These are phyloP conservation scores for Fusarium sp. DNA, from an alignment of 2,329 filamentous ascomycete species.

Conservation along the genomic window DNA sequence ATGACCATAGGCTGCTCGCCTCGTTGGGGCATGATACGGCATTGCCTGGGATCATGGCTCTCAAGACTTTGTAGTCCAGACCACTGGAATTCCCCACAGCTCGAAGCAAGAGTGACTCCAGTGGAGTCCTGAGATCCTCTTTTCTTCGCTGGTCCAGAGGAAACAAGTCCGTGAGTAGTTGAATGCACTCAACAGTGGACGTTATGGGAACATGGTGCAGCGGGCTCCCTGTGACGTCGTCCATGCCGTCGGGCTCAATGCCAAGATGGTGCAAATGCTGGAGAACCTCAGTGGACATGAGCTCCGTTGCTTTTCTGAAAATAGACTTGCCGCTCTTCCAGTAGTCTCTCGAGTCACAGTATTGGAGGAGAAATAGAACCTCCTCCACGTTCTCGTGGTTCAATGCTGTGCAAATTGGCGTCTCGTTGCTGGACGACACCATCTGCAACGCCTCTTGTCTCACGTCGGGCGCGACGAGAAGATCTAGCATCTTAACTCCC, in stretches of 20 bases:
- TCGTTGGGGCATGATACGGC: neutral
- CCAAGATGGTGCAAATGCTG: neutral
- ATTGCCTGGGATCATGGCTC: neutral
- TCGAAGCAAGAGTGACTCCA: neutral
- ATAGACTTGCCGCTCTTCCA: neutral
- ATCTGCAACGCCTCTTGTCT: neutral
- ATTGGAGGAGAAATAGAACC: neutral
- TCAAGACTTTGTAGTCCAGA: no score
- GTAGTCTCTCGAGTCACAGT: neutral
- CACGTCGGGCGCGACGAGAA: neutral
- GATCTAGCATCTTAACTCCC: neutral
- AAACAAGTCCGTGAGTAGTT: neutral
- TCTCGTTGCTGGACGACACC: neutral
- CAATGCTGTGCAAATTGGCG: slow-evolving; percentile 4
- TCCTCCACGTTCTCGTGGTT: rapidly evolving
- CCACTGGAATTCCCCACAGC: no score
- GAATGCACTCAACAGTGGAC: neutral
- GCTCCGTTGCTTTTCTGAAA: no score
- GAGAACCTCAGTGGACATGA: no score
- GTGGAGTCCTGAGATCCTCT: neutral
- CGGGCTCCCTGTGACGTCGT: neutral
- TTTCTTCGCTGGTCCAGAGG: neutral
- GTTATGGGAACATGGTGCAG: neutral
- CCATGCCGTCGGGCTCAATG: neutral
- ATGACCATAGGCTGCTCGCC: neutral